Conservation (phyloP, 2,329 filamentous ascomycete genomes). For the Aspergillus bombycis region DNA sequence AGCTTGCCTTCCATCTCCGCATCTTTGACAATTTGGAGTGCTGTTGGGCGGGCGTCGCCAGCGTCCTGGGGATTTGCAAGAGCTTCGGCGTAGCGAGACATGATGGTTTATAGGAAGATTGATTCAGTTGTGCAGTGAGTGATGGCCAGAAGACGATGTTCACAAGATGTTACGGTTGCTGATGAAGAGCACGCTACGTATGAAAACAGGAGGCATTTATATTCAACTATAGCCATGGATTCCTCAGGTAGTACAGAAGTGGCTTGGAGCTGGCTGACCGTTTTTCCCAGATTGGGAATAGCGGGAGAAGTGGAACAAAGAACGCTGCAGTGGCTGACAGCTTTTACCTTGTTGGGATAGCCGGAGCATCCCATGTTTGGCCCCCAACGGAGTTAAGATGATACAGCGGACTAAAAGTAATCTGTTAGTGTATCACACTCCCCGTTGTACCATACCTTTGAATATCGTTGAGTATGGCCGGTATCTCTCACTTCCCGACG, state of each 20-base stretch:
- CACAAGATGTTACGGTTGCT: not conserved
- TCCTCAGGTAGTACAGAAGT: no score
- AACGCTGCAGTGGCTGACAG: not conserved
- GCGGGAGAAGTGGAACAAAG: no score
- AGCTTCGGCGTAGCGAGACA: constrained; percentile 28
- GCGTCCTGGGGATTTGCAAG: constrained; percentile 21
- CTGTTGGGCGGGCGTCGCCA: constrained; percentile 30
- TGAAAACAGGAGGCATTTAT: not conserved
- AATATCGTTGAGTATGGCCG: not conserved
- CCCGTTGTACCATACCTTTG: no score
- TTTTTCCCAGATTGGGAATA: not conserved
- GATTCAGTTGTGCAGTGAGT: not conserved
- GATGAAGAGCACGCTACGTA: not conserved
- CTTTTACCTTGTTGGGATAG: not conserved
- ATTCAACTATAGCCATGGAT: no score
- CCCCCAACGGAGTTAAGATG: not conserved
- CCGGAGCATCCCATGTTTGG: not conserved
- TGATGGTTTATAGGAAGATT: not conserved
- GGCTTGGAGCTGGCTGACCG: not conserved
- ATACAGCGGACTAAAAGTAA: no score
- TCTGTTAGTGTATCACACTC: no score
- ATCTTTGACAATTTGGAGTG: constrained; percentile 41
- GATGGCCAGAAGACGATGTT: not conserved
- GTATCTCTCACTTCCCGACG: not conserved
- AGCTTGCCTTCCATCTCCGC: constrained; percentile 24